These are phyloP conservation scores for Bretschneidera sinensis DNA, from an alignment of 345 rosid genomes.

Conservation along the genomic window DNA sequence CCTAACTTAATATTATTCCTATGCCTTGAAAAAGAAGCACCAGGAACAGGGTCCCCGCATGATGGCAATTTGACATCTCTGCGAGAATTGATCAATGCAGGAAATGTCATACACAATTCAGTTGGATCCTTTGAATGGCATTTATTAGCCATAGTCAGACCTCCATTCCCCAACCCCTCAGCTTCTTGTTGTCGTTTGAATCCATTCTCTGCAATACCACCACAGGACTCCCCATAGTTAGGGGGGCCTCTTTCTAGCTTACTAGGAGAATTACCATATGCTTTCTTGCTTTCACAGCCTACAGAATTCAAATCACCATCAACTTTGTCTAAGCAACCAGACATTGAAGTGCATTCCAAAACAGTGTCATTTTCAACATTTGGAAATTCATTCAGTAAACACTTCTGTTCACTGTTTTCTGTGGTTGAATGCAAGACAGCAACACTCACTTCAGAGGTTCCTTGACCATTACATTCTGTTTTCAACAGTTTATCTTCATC, in stretches of 20 bases:
- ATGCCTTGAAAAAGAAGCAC: conserved; percentile 41
- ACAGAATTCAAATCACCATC: conserved; percentile 26
- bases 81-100: conserved; percentile 29
- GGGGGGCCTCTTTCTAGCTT: conserved; percentile 28
- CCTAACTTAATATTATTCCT: conserved; percentile 52
- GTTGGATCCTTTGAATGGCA: conserved; percentile 33
- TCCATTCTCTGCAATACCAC: conserved; percentile 24
- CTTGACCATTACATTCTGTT: conserved; percentile 40
- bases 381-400: conserved; percentile 23
- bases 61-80: conserved; percentile 33
- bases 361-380: conserved; percentile 29
- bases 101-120: conserved; percentile 27
- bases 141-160: conserved; percentile 18
- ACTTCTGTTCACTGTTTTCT: conserved; percentile 23
- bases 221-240: conserved; percentile 26
- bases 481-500: conserved; percentile 35
- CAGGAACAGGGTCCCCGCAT: conserved; percentile 22
- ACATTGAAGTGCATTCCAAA: conserved; percentile 26
- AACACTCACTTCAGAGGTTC: conserved; percentile 35
- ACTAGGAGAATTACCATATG: conserved; percentile 13
- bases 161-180: conserved; percentile 32
- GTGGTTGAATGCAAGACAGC: conserved; percentile 24
- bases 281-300: conserved; percentile 20
- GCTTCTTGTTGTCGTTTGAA: conserved; percentile 22
- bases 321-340: conserved; percentile 24